These are phyloP conservation scores for Neofusicoccum kwambonambiense DNA, from an alignment of 2,329 filamentous ascomycete species.

Conservation along the genomic window DNA sequence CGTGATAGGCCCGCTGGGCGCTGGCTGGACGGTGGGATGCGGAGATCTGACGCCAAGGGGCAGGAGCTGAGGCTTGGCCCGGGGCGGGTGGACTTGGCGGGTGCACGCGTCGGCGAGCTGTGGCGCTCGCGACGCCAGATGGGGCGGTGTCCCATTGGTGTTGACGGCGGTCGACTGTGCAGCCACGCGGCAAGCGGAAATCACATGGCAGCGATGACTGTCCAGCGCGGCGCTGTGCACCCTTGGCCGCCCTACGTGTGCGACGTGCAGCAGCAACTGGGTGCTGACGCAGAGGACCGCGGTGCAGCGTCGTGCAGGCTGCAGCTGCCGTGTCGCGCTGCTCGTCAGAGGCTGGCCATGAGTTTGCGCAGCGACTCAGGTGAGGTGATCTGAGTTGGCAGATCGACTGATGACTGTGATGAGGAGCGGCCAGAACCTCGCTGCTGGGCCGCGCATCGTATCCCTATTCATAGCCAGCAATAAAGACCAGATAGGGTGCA, in stretches of 20 bases:
- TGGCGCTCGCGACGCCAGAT: conserved; percentile 4
- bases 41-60: conserved; percentile 17
- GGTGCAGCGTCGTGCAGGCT: neutral
- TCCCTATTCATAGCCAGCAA: conserved; percentile 14
- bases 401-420: conserved; percentile 14
- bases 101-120: neutral
- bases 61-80: conserved; percentile 8
- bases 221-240: neutral
- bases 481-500: conserved; percentile 11
- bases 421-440: conserved; percentile 6
- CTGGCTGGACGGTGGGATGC: conserved; percentile 11
- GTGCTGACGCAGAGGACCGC: neutral
- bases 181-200: conserved; percentile 11
- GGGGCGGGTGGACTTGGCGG: conserved; percentile 15
- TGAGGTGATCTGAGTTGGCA: conserved; percentile 7
- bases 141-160: conserved; percentile 8
- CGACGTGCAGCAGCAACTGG: neutral
- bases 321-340: conserved; percentile 9
- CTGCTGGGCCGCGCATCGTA: conserved; percentile 10
- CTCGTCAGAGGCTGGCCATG: neutral
- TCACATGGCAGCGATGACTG: conserved; percentile 3
- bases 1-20: conserved; percentile 10
- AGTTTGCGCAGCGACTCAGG: conserved; percentile 1
- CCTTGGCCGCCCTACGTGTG: conserved; percentile 14
- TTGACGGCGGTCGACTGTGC: neutral